Evolutionary conservation across 2,329 filamentous ascomycete genomes (phyloP).

Genomic region (Colletotrichum truncatum): DNA sequence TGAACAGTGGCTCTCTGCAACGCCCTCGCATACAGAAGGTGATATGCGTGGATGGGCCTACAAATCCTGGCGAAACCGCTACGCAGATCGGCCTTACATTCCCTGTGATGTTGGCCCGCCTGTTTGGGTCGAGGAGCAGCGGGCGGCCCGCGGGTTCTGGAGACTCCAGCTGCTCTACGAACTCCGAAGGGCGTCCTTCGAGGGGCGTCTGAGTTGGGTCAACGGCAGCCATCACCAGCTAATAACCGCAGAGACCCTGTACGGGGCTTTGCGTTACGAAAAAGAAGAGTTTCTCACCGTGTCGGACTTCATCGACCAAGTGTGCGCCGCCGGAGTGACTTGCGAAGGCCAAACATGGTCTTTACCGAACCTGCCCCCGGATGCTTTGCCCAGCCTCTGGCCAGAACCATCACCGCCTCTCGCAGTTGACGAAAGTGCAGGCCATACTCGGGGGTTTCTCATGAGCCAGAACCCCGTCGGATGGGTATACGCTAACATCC

Average conservation of each 20-base stretch:
- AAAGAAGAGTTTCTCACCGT: background rate
- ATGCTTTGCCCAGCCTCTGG: background rate
- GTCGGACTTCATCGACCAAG: background rate
- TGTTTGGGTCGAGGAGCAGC: conserved; percentile 6
- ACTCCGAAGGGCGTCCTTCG: background rate
- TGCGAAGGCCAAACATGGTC: background rate
- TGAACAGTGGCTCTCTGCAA: background rate
- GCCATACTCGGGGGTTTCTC: background rate
- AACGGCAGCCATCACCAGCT: background rate
- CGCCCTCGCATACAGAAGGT: background rate
- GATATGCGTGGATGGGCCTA: background rate
- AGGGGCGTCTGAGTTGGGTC: background rate
- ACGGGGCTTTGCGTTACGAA: background rate
- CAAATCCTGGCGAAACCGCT: background rate
- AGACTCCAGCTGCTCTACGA: background rate
- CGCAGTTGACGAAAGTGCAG: background rate
- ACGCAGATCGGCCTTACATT: background rate
- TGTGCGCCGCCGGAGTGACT: background rate
- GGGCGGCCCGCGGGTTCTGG: background rate
- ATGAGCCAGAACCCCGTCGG: background rate
- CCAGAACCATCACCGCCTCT: background rate
- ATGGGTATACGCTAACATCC: background rate
- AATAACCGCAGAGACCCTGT: background rate
- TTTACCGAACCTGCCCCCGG: background rate
- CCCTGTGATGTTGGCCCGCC: background rate